Evolutionary conservation across 2,329 filamentous ascomycete genomes (phyloP).

Genomic region (Colletotrichum lindemuthianum): DNA sequence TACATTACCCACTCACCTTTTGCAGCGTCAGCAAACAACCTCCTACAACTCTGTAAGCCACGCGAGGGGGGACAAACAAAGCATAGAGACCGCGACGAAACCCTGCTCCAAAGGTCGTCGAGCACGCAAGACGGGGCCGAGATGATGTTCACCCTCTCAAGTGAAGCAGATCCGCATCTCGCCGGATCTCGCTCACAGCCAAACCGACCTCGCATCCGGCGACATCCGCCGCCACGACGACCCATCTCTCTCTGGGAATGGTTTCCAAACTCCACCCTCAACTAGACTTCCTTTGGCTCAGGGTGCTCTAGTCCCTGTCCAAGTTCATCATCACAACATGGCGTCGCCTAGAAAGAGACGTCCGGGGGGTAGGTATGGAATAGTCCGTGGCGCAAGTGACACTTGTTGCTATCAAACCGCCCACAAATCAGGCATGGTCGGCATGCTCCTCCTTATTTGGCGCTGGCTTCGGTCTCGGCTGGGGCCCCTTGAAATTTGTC

Average conservation of each 20-base stretch:
- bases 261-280: conserved; percentile 7
- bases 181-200: conserved; percentile 26
- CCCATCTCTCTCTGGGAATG: neutral
- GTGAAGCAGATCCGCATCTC: conserved; percentile 19
- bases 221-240: conserved; percentile 8
- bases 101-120: neutral
- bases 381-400: no score
- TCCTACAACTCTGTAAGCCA: no score
- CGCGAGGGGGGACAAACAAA: no score
- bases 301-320: neutral
- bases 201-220: conserved; percentile 1
- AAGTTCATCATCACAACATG: conserved; percentile 1
- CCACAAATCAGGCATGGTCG: conserved; percentile 44
- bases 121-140: conserved; percentile 28
- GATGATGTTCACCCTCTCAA: conserved; percentile 18
- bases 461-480: conserved; percentile 46
- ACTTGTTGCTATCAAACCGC: no score
- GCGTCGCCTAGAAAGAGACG: neutral
- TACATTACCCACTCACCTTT: no score
- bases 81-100: neutral
- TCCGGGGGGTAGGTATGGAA: neutral
- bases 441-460: conserved; percentile 46
- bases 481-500: conserved; percentile 48
- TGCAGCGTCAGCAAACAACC: no score
- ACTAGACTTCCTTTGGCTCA: neutral